These are phyloP conservation scores for Maudiozyma barnettii DNA, from an alignment of 805 yeast species.

Conservation along the genomic window DNA sequence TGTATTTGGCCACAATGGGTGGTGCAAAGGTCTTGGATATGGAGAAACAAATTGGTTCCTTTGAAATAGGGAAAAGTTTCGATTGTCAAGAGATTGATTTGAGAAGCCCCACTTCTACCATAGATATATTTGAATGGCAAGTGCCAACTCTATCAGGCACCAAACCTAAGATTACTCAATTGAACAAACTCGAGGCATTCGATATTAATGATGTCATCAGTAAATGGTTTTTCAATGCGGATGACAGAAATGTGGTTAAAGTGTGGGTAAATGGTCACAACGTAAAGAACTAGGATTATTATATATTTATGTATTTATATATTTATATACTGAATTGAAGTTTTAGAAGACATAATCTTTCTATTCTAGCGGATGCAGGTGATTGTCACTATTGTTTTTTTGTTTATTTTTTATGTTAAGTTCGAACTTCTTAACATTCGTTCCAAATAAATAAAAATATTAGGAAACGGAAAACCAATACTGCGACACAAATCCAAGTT, in stretches of 20 bases:
- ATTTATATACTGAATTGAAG: too few species aligned
- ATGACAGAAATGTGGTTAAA: conserved; percentile 71
- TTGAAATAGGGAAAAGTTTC: conserved; percentile 68
- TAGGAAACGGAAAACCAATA: too few species aligned
- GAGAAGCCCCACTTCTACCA: conserved; percentile 40
- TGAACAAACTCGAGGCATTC: conserved; percentile 4
- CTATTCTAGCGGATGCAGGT: too few species aligned
- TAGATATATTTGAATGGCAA: conserved; percentile 75
- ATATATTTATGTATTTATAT: background rate
- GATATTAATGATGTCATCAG: conserved; percentile 45
- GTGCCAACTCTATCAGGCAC: conserved; percentile 4
- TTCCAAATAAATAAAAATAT: too few species aligned
- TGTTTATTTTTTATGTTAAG: background rate
- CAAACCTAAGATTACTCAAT: background rate
- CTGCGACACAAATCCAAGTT: too few species aligned
- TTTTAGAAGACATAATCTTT: too few species aligned
- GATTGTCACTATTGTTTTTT: background rate
- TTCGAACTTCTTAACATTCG: too few species aligned
- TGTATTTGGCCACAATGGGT: conserved; percentile 78
- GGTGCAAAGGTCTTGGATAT: conserved; percentile 73
- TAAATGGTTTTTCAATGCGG: conserved; percentile 91
- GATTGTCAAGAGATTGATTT: conserved; percentile 77
- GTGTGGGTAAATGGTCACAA: conserved; percentile 77
- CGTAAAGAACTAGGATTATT: background rate
- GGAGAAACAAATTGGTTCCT: conserved; percentile 52